Conservation (phyloP, 306 rosid species). For the Trifolium subterraneum region DNA sequence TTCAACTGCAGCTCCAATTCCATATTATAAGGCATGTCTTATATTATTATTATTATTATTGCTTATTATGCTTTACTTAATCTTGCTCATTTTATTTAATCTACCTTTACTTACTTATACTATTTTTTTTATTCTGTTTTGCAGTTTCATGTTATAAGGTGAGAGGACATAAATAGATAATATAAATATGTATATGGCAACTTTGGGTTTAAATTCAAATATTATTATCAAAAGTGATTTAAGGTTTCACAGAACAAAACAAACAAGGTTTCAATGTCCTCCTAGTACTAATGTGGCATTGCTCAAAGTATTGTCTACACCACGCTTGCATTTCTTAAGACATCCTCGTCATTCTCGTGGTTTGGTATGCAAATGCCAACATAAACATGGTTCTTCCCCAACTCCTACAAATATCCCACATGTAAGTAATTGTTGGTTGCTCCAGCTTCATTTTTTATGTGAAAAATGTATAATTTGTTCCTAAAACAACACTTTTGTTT, state of each 20-base stretch:
- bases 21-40: constrained; percentile 31
- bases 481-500: too few relatives aligned
- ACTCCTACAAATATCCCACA: constrained; percentile 37
- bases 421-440: not conserved
- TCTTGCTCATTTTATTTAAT: constrained; percentile 27
- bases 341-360: constrained; percentile 38
- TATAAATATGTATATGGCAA: constrained; percentile 39
- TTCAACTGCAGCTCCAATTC: not conserved
- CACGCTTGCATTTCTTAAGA: constrained; percentile 38
- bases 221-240: constrained; percentile 22
- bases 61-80: not conserved
- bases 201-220: constrained; percentile 53
- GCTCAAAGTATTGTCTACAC: constrained; percentile 52
- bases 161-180: not conserved
- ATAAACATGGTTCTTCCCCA: constrained; percentile 39
- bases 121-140: not conserved
- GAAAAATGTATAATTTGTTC: constrained; percentile 23
- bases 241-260: constrained; percentile 47
- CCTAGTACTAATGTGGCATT: constrained; percentile 29
- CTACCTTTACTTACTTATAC: not conserved
- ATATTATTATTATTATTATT: not conserved
- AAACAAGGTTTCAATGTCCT: constrained; percentile 46
- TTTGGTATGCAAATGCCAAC: constrained; percentile 46
- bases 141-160: constrained; percentile 46
- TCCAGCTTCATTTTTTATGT: not conserved